Percentiles rank a stretch among this genome's conserved stretches.
Conservation (phyloP, 23 red algal genomes). For the Gracilaria domingensis region DNA sequence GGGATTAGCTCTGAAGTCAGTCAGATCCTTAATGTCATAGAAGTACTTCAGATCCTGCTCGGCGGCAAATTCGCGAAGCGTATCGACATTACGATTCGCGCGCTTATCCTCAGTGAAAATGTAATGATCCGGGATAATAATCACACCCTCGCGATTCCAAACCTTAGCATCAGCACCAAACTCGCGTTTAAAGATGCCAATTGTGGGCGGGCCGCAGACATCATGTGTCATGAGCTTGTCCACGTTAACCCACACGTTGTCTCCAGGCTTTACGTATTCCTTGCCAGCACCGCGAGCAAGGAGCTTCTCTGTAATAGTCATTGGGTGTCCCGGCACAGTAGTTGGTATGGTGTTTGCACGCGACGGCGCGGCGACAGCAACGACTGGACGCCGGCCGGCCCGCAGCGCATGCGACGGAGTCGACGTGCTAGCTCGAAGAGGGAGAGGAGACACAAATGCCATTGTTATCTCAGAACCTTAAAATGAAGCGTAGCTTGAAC, state of each 20-base stretch:
- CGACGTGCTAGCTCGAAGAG: background rate
- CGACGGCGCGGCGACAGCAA: slow-evolving; percentile 9
- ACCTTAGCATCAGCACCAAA: slow-evolving; percentile 93
- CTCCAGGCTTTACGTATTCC: slow-evolving; percentile 84
- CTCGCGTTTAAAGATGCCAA: slow-evolving; percentile 94
- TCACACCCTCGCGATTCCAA: slow-evolving; percentile 89
- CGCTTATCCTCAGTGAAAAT: slow-evolving; percentile 95
- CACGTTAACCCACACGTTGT: slow-evolving; percentile 97
- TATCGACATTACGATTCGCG: slow-evolving; percentile 95
- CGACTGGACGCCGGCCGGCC: background rate
- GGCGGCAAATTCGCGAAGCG: slow-evolving; percentile 86
- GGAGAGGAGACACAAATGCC: background rate
- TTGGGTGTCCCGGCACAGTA: slow-evolving; percentile 41
- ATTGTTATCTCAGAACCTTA: background rate
- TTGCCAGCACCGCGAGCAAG: slow-evolving; percentile 77
- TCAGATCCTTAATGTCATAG: slow-evolving; percentile 93
- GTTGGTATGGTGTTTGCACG: background rate
- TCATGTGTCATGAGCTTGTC: slow-evolving; percentile 99
- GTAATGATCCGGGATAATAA: slow-evolving; percentile 99
- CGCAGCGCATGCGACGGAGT: background rate
- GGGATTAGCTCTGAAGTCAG: slow-evolving; percentile 80
- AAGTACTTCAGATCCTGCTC: slow-evolving; percentile 95
- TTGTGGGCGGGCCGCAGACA: slow-evolving; percentile 95
- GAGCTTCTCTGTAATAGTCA: slow-evolving; percentile 96
- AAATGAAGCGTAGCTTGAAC: background rate